Evolutionary conservation across 805 yeast species (phyloP).

Genomic region (Saturnispora mendoncae): DNA sequence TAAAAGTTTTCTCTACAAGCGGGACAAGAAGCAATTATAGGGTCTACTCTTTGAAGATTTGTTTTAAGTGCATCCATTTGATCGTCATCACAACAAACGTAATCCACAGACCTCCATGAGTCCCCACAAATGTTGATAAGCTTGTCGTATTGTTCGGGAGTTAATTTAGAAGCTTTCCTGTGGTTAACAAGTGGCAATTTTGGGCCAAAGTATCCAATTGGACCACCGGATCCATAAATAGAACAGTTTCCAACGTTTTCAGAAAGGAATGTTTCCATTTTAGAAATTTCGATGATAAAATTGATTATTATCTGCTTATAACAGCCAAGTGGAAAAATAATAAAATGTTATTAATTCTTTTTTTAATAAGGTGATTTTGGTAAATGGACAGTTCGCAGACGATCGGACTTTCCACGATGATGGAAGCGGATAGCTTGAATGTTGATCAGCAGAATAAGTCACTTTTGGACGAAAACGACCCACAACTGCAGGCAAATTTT

Average conservation of each 20-base stretch:
- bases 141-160: constrained; percentile 34
- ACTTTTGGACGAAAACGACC: background rate
- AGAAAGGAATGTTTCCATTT: background rate
- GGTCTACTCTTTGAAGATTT: constrained; percentile 66
- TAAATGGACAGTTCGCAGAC: too few relatives aligned
- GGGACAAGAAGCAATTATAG: constrained; percentile 81
- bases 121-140: constrained; percentile 64
- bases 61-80: constrained; percentile 51
- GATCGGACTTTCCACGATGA: too few relatives aligned
- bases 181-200: constrained; percentile 71
- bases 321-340: too few relatives aligned
- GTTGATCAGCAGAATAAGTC: background rate
- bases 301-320: too few relatives aligned
- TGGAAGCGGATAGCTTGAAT: background rate
- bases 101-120: constrained; percentile 41
- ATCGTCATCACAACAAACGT: constrained; percentile 61
- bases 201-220: constrained; percentile 66
- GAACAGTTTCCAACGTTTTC: constrained; percentile 40
- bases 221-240: constrained; percentile 61
- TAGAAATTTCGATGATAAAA: too few relatives aligned
- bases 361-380: too few relatives aligned
- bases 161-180: constrained; percentile 39
- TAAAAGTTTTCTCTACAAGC: constrained; percentile 85
- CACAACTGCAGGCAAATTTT: background rate
- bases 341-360: too few relatives aligned